Evolutionary conservation across 2,329 filamentous ascomycete genomes (phyloP).

Genomic region (Diaporthe amygdali): DNA sequence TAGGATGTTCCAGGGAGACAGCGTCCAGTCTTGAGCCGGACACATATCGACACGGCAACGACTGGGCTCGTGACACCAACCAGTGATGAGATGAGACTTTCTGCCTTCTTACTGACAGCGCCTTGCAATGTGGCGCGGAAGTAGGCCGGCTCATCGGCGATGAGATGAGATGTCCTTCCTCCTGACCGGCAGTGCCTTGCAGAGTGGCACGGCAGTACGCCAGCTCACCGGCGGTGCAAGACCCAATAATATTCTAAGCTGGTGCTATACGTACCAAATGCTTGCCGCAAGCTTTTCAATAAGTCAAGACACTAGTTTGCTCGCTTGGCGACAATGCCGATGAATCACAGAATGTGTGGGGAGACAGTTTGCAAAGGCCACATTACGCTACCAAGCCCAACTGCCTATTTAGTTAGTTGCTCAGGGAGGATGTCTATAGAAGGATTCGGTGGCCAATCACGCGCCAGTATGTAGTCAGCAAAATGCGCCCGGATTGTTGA

Average conservation of each 20-base stretch:
- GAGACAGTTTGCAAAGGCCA: background rate
- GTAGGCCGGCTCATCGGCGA: background rate
- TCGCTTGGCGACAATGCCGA: background rate
- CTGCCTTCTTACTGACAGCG: background rate
- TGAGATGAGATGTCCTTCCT: background rate
- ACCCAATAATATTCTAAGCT: background rate
- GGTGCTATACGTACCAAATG: background rate
- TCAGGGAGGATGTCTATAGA: background rate
- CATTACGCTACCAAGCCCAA: background rate
- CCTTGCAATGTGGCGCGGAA: background rate
- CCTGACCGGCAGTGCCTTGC: background rate
- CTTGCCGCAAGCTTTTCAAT: background rate
- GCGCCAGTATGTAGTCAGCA: background rate
- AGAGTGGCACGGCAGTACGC: background rate
- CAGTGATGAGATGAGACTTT: background rate
- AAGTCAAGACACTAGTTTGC: background rate
- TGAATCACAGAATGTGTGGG: background rate
- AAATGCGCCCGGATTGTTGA: background rate
- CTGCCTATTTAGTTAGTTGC: background rate
- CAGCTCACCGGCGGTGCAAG: background rate
- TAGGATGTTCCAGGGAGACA: background rate
- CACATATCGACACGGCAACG: background rate
- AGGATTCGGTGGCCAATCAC: background rate
- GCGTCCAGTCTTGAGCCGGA: background rate
- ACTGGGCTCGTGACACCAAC: background rate